Base-by-base conservation (phyloP, 192 early-diverging fungal genomes). In the Podila verticillata region DNA sequence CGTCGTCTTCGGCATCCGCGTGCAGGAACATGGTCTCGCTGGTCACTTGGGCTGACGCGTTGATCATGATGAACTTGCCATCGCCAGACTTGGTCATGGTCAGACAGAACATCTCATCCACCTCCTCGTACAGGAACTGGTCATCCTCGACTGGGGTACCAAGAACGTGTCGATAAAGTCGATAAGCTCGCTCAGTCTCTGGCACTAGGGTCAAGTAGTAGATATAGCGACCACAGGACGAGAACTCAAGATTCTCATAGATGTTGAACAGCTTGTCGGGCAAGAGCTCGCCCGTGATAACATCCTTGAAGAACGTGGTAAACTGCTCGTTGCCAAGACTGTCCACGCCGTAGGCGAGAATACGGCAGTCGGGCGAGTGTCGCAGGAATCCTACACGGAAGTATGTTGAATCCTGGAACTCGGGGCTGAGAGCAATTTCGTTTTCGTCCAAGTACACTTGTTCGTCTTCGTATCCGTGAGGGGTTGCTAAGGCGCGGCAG, bases 91-190 rank as follows among this genome's bases (percentile, higher is more conserved):
- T 91, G 20, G 85, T 84, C 65, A 91, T 48, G 13, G 85, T 78
- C n/a, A 90, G 48, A 51, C 84, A 89, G 32, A 85, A 91, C 89
- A 88, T 91, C 65, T 91, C 89, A 72, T 91, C 89, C 22, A 28
- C 62, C 57, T 91, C 88, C 31, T 91, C 83, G 48, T 82, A 90
- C 10, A 90, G 32, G 7, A 87, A 22, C 20, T 72, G 75, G 49
- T 89, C 89, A 20, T 24, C 20, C 10, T 65, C 58, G 0, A 83
- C 84, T 48, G 75, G 54, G 1, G 73, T 72, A 5, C 87, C 89
- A 20, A 91, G 58, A 30, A 60, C 44, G 39, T 89, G 89, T 31
- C 88, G 73, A 69, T 73, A 85, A 24, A 89, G 35, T 34, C 84
- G 61, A 65, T 89, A 87, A 17, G 88, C 85, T 3, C 89, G 59